Evolutionary conservation across 2,329 filamentous ascomycete genomes (phyloP), one percentile per base, ranked within the genome.

Genomic region (Talaromyces pinophilus): DNA sequence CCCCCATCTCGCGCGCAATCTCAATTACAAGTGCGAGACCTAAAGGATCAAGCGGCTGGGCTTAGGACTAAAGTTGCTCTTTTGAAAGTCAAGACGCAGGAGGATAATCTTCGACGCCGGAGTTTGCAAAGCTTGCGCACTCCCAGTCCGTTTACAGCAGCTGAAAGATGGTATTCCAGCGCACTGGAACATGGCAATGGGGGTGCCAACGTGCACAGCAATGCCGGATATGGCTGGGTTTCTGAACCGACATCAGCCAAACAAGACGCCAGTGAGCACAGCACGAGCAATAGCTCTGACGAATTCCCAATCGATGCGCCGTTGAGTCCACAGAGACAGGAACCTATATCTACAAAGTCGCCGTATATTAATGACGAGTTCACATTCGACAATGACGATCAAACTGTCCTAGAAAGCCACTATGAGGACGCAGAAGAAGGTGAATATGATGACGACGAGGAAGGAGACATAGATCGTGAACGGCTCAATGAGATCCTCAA

Each of bases 1-100:
- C 83, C 82, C 0, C 78, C 90, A 8, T 85, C 85, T 30, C 85
- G 91, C 19, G 89, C 91, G 2, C 84, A 88, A 15, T 94, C 92
- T 0, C 88, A 88, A n/a, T 85, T 89, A 15, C 89, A 91, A 73
- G 87, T 92, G 73, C 87, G 89, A 8, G 86, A 88, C 72, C 82
- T 97, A 52, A 92, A 92, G 67, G 90, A 92, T 70, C 92, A 96
- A 75, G 92, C 97, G 86, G 88, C 90, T 65, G 92, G 91, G 63
- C 83, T 97, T 57, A 93, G 93, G 74, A 92, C 91, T 67, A 92
- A 92, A 72, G 93, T 97, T 42, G 93, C 92, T 1, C 90, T 84
- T 17, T 78, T 97, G 50, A 90, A 91, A 71, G 88, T 93, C 69
- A 89, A 92, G 71, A 90, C 92, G 0, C 87, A 90, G 22, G 91